Evolutionary conservation across 352 stramenopile genomes (phyloP), one percentile per base, ranked within the genome.

Genomic region (Globisporangium irregulare): DNA sequence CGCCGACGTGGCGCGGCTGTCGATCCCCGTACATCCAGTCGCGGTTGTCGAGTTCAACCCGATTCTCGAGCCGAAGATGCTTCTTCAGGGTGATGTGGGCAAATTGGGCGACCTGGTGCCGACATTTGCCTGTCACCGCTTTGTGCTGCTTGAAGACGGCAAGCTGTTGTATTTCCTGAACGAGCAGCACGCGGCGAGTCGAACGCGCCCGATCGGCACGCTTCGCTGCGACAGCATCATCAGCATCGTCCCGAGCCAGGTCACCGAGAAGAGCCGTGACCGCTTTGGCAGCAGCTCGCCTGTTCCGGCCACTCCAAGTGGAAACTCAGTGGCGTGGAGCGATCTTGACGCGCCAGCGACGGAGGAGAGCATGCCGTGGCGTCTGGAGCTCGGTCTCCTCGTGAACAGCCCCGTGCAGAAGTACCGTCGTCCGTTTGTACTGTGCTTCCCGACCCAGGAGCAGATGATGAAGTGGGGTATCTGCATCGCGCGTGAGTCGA

Each of bases 391-490:
- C 25, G 87, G 84, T 4, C 76, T 93, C 29, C 67, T 94, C 15
- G 75, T 92, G 3, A 80, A 87, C 48, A 74, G 74, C 4, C 64
- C 73, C 2, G 46, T 72, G 34, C 80, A 92, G 29, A 89, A 92
- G 61, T 96, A 92, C 62, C 82, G 85, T 8, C 85, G 88, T 6
- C 79, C 84, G 22, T 90, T 94, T 54, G 81, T 91, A 38, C 76
- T 96, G 73, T 92, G 86, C 54, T 94, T 96, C 62, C 63, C 75
- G 32, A 82, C 76, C 0, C 83, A 92, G 54, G 84, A 96, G 43
- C 79, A 89, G 46, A 91, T 94, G 85, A 93, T 96, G 84, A 94
- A 94, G 63, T 96, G 88, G 88, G 87, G 85, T 15, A 82, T 88
- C 38, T 80, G 74, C 32, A 85, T 96, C 22, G 84, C 85, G 20